Evolutionary conservation across 2,329 filamentous ascomycete genomes (phyloP).

Genomic region (Parasarocladium wereldwijsianum): DNA sequence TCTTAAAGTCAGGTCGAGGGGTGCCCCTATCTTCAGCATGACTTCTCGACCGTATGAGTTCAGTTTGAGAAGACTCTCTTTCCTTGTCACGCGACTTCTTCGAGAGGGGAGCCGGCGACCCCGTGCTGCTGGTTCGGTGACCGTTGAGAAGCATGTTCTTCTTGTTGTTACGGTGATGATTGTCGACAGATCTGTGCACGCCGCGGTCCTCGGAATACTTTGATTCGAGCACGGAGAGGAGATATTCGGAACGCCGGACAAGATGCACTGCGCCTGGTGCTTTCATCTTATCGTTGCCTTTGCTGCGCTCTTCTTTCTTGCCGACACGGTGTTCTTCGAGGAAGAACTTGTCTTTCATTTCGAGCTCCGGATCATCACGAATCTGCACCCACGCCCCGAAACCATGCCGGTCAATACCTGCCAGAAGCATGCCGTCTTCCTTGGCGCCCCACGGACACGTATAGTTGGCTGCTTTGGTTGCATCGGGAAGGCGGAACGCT

Average conservation of each 20-base stretch:
- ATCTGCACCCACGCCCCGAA: slow-evolving; percentile 95
- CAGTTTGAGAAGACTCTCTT: slow-evolving; percentile 25
- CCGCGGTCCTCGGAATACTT: slow-evolving; percentile 66
- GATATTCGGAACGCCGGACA: slow-evolving; percentile 85
- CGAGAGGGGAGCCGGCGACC: slow-evolving; percentile 49
- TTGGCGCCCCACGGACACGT: slow-evolving; percentile 82
- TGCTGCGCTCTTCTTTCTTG: slow-evolving; percentile 84
- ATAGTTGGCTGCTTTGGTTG: slow-evolving; percentile 84
- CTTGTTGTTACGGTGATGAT: slow-evolving; percentile 91
- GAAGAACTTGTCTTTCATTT: slow-evolving; percentile 82
- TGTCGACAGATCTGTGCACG: slow-evolving; percentile 70
- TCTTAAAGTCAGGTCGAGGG: slow-evolving; percentile 40
- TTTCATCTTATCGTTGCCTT: slow-evolving; percentile 64
- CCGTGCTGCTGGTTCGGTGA: slow-evolving; percentile 48
- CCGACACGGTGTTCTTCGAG: slow-evolving; percentile 96
- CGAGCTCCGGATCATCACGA: slow-evolving; percentile 77
- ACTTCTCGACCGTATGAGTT: slow-evolving; percentile 29
- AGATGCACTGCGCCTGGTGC: slow-evolving; percentile 96
- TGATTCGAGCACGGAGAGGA: slow-evolving; percentile 82
- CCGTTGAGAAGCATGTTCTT: slow-evolving; percentile 46
- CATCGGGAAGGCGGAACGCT: slow-evolving; percentile 77
- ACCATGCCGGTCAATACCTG: slow-evolving; percentile 84
- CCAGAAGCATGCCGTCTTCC: slow-evolving; percentile 92
- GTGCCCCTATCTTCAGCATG: slow-evolving; percentile 35
- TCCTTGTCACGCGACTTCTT: slow-evolving; percentile 34